phyloP scores from a whole-genome alignment of 2,329 filamentous ascomycete genomes.

The Plenodomus lindquistii region DNA sequence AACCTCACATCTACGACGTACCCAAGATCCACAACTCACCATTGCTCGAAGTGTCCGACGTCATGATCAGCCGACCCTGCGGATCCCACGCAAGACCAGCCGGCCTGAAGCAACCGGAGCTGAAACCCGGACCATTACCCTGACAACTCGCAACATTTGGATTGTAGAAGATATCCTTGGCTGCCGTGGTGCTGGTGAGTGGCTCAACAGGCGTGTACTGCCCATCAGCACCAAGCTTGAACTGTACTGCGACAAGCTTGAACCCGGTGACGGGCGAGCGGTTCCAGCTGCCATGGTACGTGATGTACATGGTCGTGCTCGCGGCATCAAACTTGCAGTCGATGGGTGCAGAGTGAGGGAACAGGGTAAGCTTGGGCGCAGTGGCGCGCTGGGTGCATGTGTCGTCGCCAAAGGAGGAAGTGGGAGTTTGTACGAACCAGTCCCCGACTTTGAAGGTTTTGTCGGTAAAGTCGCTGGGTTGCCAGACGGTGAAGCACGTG shows the following conservation, averaged over 20 bases:
- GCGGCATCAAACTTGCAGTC: constrained; percentile 68
- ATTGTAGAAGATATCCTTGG: constrained; percentile 61
- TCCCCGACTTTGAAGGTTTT: constrained; percentile 53
- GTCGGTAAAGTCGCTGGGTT: constrained; percentile 54
- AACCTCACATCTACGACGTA: constrained; percentile 20
- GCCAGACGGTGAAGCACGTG: constrained; percentile 69
- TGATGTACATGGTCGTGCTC: constrained; percentile 62
- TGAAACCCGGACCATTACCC: constrained; percentile 36
- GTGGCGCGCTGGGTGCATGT: constrained; percentile 47
- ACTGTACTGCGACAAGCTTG: constrained; percentile 53
- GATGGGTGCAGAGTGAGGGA: constrained; percentile 71
- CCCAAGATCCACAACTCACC: constrained; percentile 40
- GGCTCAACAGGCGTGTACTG: constrained; percentile 47
- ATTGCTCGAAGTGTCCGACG: constrained; percentile 30
- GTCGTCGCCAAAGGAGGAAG: constrained; percentile 50
- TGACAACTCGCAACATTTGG: constrained; percentile 57
- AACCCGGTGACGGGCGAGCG: constrained; percentile 54
- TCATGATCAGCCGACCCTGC: constrained; percentile 62
- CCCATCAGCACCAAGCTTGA: constrained; percentile 45
- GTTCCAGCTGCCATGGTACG: constrained; percentile 73
- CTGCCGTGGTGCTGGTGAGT: constrained; percentile 52
- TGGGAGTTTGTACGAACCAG: constrained; percentile 40
- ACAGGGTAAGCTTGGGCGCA: constrained; percentile 57
- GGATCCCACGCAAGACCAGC: constrained; percentile 58
- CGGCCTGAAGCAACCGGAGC: constrained; percentile 62